phyloP scores from a whole-genome alignment of 1,284 basidiomycete genomes.

The Fomitopsis pinicola region DNA sequence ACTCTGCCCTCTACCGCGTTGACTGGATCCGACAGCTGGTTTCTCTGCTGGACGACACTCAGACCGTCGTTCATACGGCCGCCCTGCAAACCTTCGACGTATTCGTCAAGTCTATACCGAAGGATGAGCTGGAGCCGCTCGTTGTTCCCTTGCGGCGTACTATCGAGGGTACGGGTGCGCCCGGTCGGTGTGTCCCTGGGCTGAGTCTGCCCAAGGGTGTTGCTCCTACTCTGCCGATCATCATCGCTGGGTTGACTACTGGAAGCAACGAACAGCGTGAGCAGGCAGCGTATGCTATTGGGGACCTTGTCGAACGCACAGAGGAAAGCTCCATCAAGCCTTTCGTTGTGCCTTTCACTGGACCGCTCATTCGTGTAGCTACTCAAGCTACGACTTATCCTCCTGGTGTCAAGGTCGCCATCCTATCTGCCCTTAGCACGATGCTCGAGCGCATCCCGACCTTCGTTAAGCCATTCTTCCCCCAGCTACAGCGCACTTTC shows the following conservation, averaged over 20 bases:
- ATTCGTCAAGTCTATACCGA: constrained; percentile 89
- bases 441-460: constrained; percentile 83
- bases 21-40: constrained; percentile 97
- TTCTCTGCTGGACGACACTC: constrained; percentile 79
- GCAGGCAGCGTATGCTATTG: constrained; percentile 92
- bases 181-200: constrained; percentile 79
- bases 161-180: constrained; percentile 82
- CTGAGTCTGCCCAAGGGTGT: constrained; percentile 90
- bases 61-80: constrained; percentile 72
- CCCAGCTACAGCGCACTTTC: constrained; percentile 95
- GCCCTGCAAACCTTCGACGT: constrained; percentile 84
- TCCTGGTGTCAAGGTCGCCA: constrained; percentile 87
- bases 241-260: constrained; percentile 83
- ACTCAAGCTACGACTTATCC: constrained; percentile 86
- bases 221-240: constrained; percentile 83
- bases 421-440: constrained; percentile 76
- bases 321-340: constrained; percentile 90
- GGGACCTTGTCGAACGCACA: constrained; percentile 91
- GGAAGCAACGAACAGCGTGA: constrained; percentile 86
- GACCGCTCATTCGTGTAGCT: constrained; percentile 92
- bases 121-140: constrained; percentile 88
- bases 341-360: constrained; percentile 95
- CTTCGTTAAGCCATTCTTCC: constrained; percentile 98
- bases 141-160: constrained; percentile 87
- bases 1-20: constrained; percentile 80